phyloP scores from a whole-genome alignment of 768 basidiomycete species.

The Porphyrellus cyaneotinctus region DNA sequence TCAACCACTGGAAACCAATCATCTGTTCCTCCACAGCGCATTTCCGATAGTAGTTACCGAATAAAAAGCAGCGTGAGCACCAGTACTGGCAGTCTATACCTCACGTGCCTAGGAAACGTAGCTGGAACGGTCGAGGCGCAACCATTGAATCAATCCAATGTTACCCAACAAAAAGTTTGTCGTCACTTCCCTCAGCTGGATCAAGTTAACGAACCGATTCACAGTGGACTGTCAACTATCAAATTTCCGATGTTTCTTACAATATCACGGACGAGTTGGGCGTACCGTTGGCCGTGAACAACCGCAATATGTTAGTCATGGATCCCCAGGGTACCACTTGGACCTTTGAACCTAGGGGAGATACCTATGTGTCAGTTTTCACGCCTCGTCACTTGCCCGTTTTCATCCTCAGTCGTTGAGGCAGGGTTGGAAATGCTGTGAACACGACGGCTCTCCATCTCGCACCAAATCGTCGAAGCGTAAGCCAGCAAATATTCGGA shows the following conservation, averaged over 20 bases:
- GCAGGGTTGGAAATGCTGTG: neutral
- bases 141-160: neutral
- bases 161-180: neutral
- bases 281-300: neutral
- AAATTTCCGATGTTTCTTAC: neutral
- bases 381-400: neutral
- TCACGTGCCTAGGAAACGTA: neutral
- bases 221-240: neutral
- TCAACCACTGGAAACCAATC: too few relatives aligned
- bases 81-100: neutral
- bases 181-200: neutral
- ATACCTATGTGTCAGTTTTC: neutral
- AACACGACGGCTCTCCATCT: neutral
- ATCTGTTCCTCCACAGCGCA: neutral
- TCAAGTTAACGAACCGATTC: neutral
- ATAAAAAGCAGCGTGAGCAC: neutral
- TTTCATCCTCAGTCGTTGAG: too few relatives aligned
- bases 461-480: neutral
- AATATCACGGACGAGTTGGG: neutral
- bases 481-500: neutral
- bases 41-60: neutral
- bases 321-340: neutral
- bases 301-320: neutral
- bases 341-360: neutral
- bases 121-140: neutral